phyloP scores from a whole-genome alignment of 192 early-diverging fungal genomes.

The Phycomyces nitens region DNA sequence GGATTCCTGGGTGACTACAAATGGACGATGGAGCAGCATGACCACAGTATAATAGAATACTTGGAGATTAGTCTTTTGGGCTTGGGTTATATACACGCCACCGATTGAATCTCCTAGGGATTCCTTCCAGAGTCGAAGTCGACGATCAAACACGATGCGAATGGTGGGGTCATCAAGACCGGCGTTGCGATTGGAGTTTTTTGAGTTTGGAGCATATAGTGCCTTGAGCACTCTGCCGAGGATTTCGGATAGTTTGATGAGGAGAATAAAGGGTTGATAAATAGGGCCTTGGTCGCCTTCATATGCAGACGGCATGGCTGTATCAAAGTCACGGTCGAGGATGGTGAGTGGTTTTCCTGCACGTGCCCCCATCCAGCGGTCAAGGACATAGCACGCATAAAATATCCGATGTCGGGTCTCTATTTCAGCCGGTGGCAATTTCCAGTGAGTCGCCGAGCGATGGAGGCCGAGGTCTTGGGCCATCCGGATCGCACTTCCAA shows the following conservation, averaged over 20 bases:
- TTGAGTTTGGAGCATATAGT: slow-evolving; percentile 46
- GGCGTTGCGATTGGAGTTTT: slow-evolving; percentile 35
- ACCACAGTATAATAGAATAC: slow-evolving; percentile 41
- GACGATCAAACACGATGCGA: slow-evolving; percentile 35
- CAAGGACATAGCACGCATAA: slow-evolving; percentile 31
- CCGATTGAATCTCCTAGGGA: slow-evolving; percentile 21
- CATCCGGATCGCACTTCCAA: slow-evolving; percentile 52
- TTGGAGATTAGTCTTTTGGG: slow-evolving; percentile 31
- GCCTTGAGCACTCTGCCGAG: slow-evolving; percentile 46
- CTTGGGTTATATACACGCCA: slow-evolving; percentile 5
- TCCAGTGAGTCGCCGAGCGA: slow-evolving; percentile 50
- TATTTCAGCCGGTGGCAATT: slow-evolving; percentile 44
- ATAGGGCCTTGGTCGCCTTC: slow-evolving; percentile 11
- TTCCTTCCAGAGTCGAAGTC: slow-evolving; percentile 27
- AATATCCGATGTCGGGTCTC: slow-evolving; percentile 40
- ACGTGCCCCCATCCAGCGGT: slow-evolving; percentile 40
- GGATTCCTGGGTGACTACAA: slow-evolving; percentile 19
- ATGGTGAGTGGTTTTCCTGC: slow-evolving; percentile 54
- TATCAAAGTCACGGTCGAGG: slow-evolving; percentile 37
- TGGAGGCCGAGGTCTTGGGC: slow-evolving; percentile 58
- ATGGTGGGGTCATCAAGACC: slow-evolving; percentile 44
- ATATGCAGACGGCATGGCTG: slow-evolving; percentile 24
- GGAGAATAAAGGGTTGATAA: slow-evolving; percentile 41
- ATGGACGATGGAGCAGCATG: slow-evolving; percentile 49
- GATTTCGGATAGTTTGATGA: slow-evolving; percentile 49